These are phyloP conservation scores for Tetradesmus lagerheimii DNA, from an alignment of 139 green algal genomes.

Conservation along the genomic window DNA sequence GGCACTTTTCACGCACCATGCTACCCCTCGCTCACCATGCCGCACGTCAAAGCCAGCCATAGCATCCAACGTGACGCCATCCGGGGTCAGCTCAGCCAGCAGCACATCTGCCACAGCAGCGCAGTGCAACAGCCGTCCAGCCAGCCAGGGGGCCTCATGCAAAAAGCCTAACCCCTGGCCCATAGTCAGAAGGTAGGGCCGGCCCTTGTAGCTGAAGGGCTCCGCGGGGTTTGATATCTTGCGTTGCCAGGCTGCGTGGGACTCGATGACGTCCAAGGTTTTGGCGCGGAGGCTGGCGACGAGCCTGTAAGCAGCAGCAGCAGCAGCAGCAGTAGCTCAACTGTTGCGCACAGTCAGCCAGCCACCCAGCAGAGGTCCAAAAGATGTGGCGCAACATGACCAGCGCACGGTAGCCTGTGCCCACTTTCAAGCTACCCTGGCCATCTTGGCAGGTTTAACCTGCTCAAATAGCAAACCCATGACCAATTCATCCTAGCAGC, in stretches of 20 bases:
- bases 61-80: conserved; percentile 67
- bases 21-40: conserved; percentile 40
- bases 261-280: conserved; percentile 64
- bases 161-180: conserved; percentile 47
- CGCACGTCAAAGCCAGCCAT: conserved; percentile 60
- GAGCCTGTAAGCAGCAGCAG: conserved; percentile 31
- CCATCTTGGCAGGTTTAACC: too few species aligned
- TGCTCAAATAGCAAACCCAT: too few species aligned
- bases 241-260: conserved; percentile 60
- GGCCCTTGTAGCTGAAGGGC: conserved; percentile 63
- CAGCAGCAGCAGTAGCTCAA: background rate
- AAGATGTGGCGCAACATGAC: too few species aligned
- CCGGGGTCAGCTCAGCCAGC: conserved; percentile 62
- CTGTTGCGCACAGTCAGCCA: conserved; percentile 27
- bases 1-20: too few species aligned
- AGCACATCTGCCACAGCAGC: conserved; percentile 58
- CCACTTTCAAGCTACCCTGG: too few species aligned
- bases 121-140: conserved; percentile 26
- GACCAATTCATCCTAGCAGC: too few species aligned
- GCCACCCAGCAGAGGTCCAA: conserved; percentile 17
- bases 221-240: conserved; percentile 43
- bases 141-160: conserved; percentile 58
- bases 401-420: too few species aligned
- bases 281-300: conserved; percentile 56
- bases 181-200: conserved; percentile 51